phyloP scores from a whole-genome alignment of 345 rosid species.

The Melaleuca quinquenervia region DNA sequence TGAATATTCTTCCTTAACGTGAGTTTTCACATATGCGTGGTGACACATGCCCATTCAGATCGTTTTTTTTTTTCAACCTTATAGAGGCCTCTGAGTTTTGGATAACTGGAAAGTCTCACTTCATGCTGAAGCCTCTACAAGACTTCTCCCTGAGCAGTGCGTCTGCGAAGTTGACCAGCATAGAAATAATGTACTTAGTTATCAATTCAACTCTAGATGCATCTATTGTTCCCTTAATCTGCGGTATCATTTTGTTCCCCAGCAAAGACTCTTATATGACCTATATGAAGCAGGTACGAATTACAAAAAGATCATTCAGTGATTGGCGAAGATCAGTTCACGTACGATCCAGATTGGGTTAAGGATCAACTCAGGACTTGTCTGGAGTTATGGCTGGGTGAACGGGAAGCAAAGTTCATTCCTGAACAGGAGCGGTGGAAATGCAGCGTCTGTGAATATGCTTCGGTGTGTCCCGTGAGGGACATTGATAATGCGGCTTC shows the following conservation, averaged over 20 bases:
- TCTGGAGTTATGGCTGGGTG: slow-evolving; percentile 55
- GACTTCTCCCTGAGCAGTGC: not conserved
- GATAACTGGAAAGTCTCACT: not conserved
- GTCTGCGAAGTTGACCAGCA: not conserved
- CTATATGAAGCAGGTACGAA: slow-evolving; percentile 49
- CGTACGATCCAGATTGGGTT: slow-evolving; percentile 46
- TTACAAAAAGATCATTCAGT: slow-evolving; percentile 55
- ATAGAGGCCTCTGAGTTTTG: not conserved
- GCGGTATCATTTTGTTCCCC: not conserved
- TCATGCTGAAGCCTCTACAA: not conserved
- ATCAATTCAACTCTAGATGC: not conserved
- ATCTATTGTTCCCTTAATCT: not conserved
- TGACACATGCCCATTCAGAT: not conserved
- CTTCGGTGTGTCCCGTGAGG: slow-evolving; percentile 29
- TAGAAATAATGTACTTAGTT: not conserved
- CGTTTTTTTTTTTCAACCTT: not conserved
- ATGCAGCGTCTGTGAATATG: slow-evolving; percentile 50
- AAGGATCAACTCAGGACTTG: slow-evolving; percentile 19
- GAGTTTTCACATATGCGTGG: not conserved
- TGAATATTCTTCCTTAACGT: not conserved
- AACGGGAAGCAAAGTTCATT: slow-evolving; percentile 46
- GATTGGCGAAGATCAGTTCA: slow-evolving; percentile 54
- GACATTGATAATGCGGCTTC: not conserved
- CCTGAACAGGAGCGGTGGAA: slow-evolving; percentile 85
- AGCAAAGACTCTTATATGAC: not conserved